Base-by-base conservation (phyloP, 2,329 filamentous ascomycete genomes). In the Stachybotrys chartarum region DNA sequence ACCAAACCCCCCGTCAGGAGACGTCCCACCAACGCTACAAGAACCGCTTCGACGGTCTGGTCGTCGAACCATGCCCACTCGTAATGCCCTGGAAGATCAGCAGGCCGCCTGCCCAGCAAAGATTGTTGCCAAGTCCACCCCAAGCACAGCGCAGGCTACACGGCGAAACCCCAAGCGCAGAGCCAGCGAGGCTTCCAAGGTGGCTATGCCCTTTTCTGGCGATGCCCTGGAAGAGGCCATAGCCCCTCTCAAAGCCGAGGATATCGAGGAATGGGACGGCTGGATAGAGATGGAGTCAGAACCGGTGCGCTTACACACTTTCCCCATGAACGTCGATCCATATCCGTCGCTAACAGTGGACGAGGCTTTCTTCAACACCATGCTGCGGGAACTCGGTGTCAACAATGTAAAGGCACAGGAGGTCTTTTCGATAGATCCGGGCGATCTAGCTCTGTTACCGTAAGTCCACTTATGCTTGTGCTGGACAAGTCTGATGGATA, bases 241-340 rank as follows among this genome's bases (percentile, higher is more conserved):
- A 55, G 71, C 71, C 44, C 77, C 77, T 11, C 74, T 82, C 55
- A 73, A 71, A 4, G 64, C 70, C 6, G 70, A 78, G 32, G 84
- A 88, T 61, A 77, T 80, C 30, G 70, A 78, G 30, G 76, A 78
- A 32, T 91, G 87, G 84, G 77, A 82, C 52, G 87, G 87, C 30
- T 93, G 88, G 84, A 81, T 86, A 56, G 91, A 97, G 66, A 80
- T 97, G 52, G 91, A 96, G 71, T 96, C 91, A 7, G 91, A 97
- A 59, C 92, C 92, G 7, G 90, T 91, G 71, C 72, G 82, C 7
- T 47, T 47, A 10, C 45, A 47, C 45, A 47, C 11, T 47, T 47
- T 18, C 7, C 14, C 45, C 45, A 47, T 18, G 7, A 48, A 17
- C 31, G 30, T 0, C 44, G 58, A n/a, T 54, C 39, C 39, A 18